phyloP scores from a whole-genome alignment of 2,329 filamentous ascomycete species.

The Penicillium sp. region DNA sequence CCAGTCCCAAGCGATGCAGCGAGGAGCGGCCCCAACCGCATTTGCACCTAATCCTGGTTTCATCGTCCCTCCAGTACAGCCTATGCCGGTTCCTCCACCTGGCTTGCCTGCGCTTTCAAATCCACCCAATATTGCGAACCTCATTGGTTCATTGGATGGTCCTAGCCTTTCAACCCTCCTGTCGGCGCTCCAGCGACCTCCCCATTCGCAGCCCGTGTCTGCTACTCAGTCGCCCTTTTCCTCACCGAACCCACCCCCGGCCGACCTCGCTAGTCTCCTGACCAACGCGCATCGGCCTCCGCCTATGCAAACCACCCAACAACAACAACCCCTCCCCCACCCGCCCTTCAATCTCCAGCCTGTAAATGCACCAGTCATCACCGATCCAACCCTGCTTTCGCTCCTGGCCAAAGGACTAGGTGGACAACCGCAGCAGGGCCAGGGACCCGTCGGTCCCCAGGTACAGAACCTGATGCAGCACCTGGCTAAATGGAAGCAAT shows the following conservation, averaged over 20 bases:
- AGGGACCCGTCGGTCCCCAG: slow-evolving; percentile 37
- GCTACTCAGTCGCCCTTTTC: slow-evolving; percentile 38
- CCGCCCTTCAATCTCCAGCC: slow-evolving; percentile 33
- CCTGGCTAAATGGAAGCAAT: slow-evolving; percentile 49
- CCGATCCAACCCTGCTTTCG: slow-evolving; percentile 40
- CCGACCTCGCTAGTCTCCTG: slow-evolving; percentile 45
- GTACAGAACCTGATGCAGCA: slow-evolving; percentile 52
- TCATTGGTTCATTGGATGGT: slow-evolving; percentile 68
- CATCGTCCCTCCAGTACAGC: slow-evolving; percentile 37
- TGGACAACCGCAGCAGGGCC: slow-evolving; percentile 37
- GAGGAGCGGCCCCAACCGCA: slow-evolving; percentile 36
- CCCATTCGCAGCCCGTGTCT: slow-evolving; percentile 34
- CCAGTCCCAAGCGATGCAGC: slow-evolving; percentile 48
- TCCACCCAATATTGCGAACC: slow-evolving; percentile 58
- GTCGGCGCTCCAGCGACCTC: slow-evolving; percentile 55
- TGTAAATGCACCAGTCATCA: slow-evolving; percentile 29
- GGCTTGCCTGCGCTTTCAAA: slow-evolving; percentile 37
- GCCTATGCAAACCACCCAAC: slow-evolving; percentile 33
- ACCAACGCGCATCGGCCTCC: slow-evolving; percentile 41
- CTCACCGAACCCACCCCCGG: slow-evolving; percentile 34
- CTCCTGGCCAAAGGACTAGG: slow-evolving; percentile 41
- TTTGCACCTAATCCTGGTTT: slow-evolving; percentile 40
- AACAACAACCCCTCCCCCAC: slow-evolving; percentile 30
- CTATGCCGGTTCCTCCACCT: slow-evolving; percentile 34
- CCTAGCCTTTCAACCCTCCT: slow-evolving; percentile 70